Evolutionary conservation across 768 basidiomycete species (phyloP), one percentile per base, ranked within the genome.

Genomic region (Stropharia rugosoannulata): DNA sequence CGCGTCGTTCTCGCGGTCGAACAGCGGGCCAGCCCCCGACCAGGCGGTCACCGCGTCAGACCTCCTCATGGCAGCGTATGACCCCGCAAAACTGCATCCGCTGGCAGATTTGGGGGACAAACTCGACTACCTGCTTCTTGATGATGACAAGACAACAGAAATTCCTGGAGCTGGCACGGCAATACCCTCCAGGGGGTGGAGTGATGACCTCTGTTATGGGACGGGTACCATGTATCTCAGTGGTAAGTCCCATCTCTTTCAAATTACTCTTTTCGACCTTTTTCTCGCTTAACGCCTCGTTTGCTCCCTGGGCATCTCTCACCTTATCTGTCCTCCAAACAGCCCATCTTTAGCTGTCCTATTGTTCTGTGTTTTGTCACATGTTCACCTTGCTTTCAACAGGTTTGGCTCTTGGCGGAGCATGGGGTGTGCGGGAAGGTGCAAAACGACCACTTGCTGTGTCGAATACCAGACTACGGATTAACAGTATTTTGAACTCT

Each of bases 151-250:
- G 79, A 87, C 88, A 64, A 93, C 75, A 71, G 86, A 93, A 52
- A 77, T 97, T 58, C 93, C 93, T 68, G 97, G 97, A 49, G 85
- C 91, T 64, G 83, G 80, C 64, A 94, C 91, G 57, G 95, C 95
- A 56, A 84, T 99, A 61, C 95, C 95, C 64, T 91, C 89, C 70
- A 80, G 97, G 78, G 95, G 97, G 60, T 98, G 94, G 95, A 92
- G 93, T 76, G 97, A 99, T 78, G 97, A 99, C 78, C 76, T 99
- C 57, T 98, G 95, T 83, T 98, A 98, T 75, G 97, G 97, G 68
- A 98, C 95, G 66, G 97, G 97, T 60, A 95, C 95, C 62, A 97
- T 95, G 78, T 99, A 99, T 85, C 86, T 99, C 55, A 83, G 90
- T 72, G 96, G 96, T 98, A 69, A 69, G 93, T 87, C 59, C 55